These are phyloP conservation scores for thale cress (Arabidopsis thaliana) DNA, from an alignment of 345 rosid species.

Conservation along the genomic window TAIR10.1 NC_003074.8:9803001-9803500, in stretches of 20 bases:
- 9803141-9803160: constrained; percentile 69
- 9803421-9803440: constrained; percentile 71
- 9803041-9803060: neutral
- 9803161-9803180: constrained; percentile 11
- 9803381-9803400: constrained; percentile 4
- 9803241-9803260: neutral
- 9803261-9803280: constrained; percentile 70
- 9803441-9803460: constrained; percentile 74
- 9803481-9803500: constrained; percentile 71
- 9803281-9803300: constrained; percentile 87
- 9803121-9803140: constrained; percentile 58
- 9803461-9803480: constrained; percentile 67
- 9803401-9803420: constrained; percentile 50
- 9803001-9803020: neutral
- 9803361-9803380: constrained; percentile 6
- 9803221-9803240: neutral
- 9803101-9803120: constrained; percentile 72
- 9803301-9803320: constrained; percentile 74
- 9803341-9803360: constrained; percentile 1
- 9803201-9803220: neutral
- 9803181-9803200: constrained; percentile 6
- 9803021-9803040: neutral
- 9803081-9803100: constrained; percentile 62
- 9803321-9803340: constrained; percentile 50
- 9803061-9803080: constrained; percentile 70